Conservation (phyloP, 208 protist genomes). For the Acanthamoeba quina region DNA sequence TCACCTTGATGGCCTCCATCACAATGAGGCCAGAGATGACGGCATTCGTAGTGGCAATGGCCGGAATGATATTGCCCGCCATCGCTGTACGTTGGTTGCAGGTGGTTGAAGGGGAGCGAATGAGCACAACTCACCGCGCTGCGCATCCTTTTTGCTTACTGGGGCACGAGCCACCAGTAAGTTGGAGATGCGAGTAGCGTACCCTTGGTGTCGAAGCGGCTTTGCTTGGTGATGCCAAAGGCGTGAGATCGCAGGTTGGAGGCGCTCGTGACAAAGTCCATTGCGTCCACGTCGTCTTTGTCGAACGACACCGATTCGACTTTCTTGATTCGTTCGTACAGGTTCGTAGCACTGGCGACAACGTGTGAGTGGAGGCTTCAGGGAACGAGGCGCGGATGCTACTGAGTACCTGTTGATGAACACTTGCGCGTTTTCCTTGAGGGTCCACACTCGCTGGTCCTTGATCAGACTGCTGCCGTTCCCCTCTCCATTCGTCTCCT, state of each 20-base stretch:
- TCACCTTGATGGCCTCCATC: slow-evolving; percentile 93
- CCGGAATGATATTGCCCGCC: slow-evolving; percentile 98
- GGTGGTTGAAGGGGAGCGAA: too few species aligned
- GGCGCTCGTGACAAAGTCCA: slow-evolving; percentile 96
- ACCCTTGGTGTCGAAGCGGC: slow-evolving; percentile 85
- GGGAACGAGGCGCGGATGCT: too few species aligned
- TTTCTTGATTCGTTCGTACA: background rate
- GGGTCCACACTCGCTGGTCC: slow-evolving; percentile 77
- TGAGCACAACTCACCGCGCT: background rate
- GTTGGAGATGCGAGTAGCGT: background rate
- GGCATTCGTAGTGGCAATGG: slow-evolving; percentile 99
- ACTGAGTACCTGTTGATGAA: slow-evolving; percentile 71
- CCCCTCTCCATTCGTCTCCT: background rate
- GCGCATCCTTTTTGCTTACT: too few species aligned
- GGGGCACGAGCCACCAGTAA: background rate
- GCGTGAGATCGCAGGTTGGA: slow-evolving; percentile 95
- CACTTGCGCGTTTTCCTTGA: slow-evolving; percentile 74
- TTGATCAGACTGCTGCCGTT: background rate
- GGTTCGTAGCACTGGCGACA: background rate
- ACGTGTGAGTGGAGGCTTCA: background rate
- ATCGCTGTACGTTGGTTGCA: slow-evolving; percentile 87
- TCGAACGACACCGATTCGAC: slow-evolving; percentile 80
- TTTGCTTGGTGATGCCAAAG: slow-evolving; percentile 94
- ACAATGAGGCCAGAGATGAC: slow-evolving; percentile 96
- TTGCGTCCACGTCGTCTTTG: slow-evolving; percentile 90